phyloP scores from a whole-genome alignment of 768 basidiomycete species.

The Pleurotus ostreatus region DNA sequence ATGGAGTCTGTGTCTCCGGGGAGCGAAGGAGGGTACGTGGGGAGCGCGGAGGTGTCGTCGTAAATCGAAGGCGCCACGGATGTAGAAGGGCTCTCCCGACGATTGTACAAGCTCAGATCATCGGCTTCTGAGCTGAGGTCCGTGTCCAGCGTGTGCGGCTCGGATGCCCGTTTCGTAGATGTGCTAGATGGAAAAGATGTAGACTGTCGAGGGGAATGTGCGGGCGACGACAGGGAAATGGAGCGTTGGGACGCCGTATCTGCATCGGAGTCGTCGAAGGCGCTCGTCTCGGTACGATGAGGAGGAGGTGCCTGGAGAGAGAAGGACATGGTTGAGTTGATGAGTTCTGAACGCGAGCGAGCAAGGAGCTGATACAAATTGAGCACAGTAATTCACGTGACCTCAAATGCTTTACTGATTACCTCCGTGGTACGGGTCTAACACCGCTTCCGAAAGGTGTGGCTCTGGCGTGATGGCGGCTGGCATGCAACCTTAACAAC shows the following conservation, averaged over 20 bases:
- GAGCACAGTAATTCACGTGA: no score
- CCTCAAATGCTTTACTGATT: neutral
- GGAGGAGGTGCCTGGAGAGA: constrained; percentile 23
- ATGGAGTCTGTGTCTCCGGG: constrained; percentile 51
- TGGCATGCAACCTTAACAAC: constrained; percentile 4
- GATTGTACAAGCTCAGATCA: constrained; percentile 47
- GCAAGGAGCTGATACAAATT: neutral
- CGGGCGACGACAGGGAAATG: constrained; percentile 67
- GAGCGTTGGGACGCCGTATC: constrained; percentile 81
- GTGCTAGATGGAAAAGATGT: constrained; percentile 14
- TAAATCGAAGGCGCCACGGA: constrained; percentile 46
- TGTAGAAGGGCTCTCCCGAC: constrained; percentile 46
- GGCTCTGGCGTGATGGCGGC: constrained; percentile 4
- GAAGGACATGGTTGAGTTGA: constrained; percentile 24
- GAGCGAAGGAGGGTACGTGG: constrained; percentile 60
- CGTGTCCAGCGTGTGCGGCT: constrained; percentile 46
- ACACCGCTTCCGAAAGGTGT: constrained; percentile 3
- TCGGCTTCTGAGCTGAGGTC: constrained; percentile 53
- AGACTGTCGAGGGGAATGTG: constrained; percentile 46
- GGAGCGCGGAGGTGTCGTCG: constrained; percentile 33
- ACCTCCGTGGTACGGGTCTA: constrained; percentile 1
- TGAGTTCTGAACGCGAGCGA: constrained; percentile 21
- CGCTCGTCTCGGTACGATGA: constrained; percentile 16
- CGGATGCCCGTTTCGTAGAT: constrained; percentile 37
- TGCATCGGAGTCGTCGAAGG: constrained; percentile 47